Evolutionary conservation across 352 stramenopile species (phyloP), one percentile per base, ranked within the genome.

Genomic region (Phytopythium oedochilum): DNA sequence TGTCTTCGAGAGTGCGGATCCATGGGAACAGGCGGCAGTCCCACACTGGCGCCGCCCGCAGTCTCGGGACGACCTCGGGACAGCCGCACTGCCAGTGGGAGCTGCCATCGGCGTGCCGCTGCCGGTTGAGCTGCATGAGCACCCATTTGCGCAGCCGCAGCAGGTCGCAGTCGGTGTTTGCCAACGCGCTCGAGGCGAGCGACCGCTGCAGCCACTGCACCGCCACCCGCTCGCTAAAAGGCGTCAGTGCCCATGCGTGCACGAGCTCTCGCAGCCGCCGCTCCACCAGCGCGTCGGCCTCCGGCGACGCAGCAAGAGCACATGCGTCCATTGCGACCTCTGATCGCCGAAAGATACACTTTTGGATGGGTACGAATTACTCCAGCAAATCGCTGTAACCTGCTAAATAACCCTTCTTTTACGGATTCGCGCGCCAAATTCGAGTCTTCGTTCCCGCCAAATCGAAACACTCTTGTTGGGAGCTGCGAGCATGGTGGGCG

Each of bases 221-320:
- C n/a, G 67, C 63, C 43, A 92, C 82, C 38, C 73, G 65, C 59
- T 87, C 70, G 34, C 83, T 89, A 51, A 92, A 88, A 22, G 61
- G 68, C 12, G 83, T 86, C 11, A 90, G 44, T 0, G 74, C 74
- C 83, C 79, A 92, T 12, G 68, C 75, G 1, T 55, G 68, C 28
- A 85, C 68, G 28, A 92, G 54, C 48, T 55, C 60, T 9, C 53
- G 61, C 43, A 92, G 66, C 59, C 71, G 73, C 29, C 40, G 18
- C 50, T 81, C 70, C 7, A 82, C 45, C 20, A 44, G 47, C 47
- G 43, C 35, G 11, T 48, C 57, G 17, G 31, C 20, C 5, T 45
- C 34, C 6, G 22, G 23, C 15, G 23, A 10, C 18, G n/a, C 38
- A 5, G 6, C 36, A 20, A 20, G 18, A 20, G 38, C 38, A n/a